Conservation (phyloP, 805 yeast genomes). For the Cyberlindnera misumaiensis region DNA sequence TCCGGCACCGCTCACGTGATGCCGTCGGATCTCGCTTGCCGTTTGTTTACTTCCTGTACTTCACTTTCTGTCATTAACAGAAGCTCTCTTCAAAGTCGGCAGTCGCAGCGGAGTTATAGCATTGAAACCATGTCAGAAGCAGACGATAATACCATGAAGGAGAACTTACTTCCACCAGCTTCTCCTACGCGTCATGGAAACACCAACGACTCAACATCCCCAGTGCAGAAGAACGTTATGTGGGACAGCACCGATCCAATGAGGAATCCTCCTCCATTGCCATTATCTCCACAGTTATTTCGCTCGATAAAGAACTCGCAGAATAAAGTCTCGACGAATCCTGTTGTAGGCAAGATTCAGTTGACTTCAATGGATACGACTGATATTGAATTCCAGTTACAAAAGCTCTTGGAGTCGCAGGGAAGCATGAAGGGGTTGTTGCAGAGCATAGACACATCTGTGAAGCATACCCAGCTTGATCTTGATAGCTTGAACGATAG, state of each 20-base stretch:
- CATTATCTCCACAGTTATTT: slow-evolving; percentile 33
- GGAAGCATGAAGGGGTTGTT: slow-evolving; percentile 25
- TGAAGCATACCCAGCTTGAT: slow-evolving; percentile 23
- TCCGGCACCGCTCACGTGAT: slow-evolving; percentile 1
- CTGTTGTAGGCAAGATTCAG: slow-evolving; percentile 20
- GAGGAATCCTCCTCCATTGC: slow-evolving; percentile 35
- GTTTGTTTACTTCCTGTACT: slow-evolving; percentile 11
- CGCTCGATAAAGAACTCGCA: slow-evolving; percentile 15
- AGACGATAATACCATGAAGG: slow-evolving; percentile 7
- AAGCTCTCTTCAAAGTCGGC: not conserved
- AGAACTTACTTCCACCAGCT: slow-evolving; percentile 11
- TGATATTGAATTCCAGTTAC: slow-evolving; percentile 22
- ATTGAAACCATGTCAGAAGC: not conserved
- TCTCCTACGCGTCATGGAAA: slow-evolving; percentile 10
- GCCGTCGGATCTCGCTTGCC: not conserved
- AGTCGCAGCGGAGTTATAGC: not conserved
- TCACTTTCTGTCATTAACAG: not conserved
- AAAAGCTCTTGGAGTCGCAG: slow-evolving; percentile 25
- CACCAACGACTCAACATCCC: slow-evolving; percentile 11
- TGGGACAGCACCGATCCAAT: slow-evolving; percentile 36
- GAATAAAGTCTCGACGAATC: slow-evolving; percentile 7
- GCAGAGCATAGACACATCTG: slow-evolving; percentile 19
- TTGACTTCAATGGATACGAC: slow-evolving; percentile 13
- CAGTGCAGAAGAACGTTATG: slow-evolving; percentile 14
- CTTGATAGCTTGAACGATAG: slow-evolving; percentile 22